A percentile compares a stretch with the other conserved stretches of the same genome.
Conservation (phyloP, 164 flowering plant genomes). For the Vitis cinerea region DNA sequence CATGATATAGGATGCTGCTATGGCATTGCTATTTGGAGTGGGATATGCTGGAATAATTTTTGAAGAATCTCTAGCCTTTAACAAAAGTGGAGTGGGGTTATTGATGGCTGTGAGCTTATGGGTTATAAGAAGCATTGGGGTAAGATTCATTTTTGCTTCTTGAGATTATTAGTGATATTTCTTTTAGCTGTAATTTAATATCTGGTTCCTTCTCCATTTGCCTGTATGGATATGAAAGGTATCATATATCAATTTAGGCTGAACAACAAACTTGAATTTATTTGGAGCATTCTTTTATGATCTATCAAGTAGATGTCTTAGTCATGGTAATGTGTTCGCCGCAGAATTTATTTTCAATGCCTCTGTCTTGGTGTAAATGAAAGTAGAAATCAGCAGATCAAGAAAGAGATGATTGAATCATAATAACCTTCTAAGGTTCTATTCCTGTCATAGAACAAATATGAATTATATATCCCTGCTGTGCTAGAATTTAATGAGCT, state of each 20-base stretch:
- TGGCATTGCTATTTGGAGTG: conserved; percentile 82
- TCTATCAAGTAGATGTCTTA: too few relatives aligned
- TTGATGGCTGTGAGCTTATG: conserved; percentile 96
- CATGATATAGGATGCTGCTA: conserved; percentile 80
- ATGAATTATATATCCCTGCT: too few relatives aligned
- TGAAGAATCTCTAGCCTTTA: conserved; percentile 97
- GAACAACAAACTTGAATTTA: too few relatives aligned
- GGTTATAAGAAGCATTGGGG: conserved; percentile 93
- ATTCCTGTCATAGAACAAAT: too few relatives aligned
- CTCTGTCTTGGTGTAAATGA: too few relatives aligned
- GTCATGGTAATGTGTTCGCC: too few relatives aligned
- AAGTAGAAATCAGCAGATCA: too few relatives aligned
- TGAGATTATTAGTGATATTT: background rate
- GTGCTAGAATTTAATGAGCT: too few relatives aligned
- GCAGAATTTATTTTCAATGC: too few relatives aligned
- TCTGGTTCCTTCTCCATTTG: background rate
- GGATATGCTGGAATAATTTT: conserved; percentile 95
- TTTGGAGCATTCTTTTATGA: too few relatives aligned
- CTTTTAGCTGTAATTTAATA: background rate
- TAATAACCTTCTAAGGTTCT: too few relatives aligned
- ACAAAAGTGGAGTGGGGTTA: conserved; percentile 96
- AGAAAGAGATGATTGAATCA: too few relatives aligned
- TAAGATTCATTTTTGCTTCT: conserved; percentile 31
- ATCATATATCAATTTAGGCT: background rate
- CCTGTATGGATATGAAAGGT: background rate